Evolutionary conservation across 129 eudicot species (phyloP).

Genomic region (Cynara cardunculus): DNA sequence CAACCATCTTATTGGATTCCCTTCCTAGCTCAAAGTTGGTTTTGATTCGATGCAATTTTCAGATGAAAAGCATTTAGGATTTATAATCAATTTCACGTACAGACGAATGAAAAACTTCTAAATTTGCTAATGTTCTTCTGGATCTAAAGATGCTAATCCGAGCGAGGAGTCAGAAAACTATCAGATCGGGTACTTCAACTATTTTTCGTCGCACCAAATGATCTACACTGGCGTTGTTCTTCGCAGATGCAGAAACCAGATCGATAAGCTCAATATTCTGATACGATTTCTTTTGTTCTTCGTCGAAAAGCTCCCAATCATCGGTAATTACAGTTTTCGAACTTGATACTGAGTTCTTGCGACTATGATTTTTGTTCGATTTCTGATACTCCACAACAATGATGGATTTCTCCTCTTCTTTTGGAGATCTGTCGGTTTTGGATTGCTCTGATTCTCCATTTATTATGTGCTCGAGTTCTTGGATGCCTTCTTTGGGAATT

Average conservation of each 20-base stretch:
- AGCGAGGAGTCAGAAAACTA: constrained; percentile 28
- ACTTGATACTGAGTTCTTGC: constrained; percentile 13
- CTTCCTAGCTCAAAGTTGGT: too few relatives aligned
- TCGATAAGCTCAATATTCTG: background rate
- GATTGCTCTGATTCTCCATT: constrained; percentile 8
- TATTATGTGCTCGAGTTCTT: constrained; percentile 47
- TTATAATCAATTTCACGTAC: background rate
- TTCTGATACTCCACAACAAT: constrained; percentile 7
- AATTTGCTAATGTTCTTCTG: constrained; percentile 6
- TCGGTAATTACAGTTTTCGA: constrained; percentile 50
- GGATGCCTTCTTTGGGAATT: constrained; percentile 45
- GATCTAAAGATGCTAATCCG: background rate
- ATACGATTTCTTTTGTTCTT: constrained; percentile 25
- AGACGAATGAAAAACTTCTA: background rate
- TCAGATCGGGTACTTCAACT: constrained; percentile 53
- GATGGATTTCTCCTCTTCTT: constrained; percentile 25
- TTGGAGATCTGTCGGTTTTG: background rate
- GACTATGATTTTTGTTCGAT: background rate
- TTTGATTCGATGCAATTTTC: too few relatives aligned
- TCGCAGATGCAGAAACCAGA: background rate
- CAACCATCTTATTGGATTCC: too few relatives aligned
- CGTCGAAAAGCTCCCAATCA: constrained; percentile 72
- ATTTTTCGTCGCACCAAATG: constrained; percentile 3
- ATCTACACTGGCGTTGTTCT: background rate
- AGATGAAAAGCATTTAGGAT: too few relatives aligned